Evolutionary conservation across 805 yeast genomes (phyloP).

Genomic region (Candida oleophila): DNA sequence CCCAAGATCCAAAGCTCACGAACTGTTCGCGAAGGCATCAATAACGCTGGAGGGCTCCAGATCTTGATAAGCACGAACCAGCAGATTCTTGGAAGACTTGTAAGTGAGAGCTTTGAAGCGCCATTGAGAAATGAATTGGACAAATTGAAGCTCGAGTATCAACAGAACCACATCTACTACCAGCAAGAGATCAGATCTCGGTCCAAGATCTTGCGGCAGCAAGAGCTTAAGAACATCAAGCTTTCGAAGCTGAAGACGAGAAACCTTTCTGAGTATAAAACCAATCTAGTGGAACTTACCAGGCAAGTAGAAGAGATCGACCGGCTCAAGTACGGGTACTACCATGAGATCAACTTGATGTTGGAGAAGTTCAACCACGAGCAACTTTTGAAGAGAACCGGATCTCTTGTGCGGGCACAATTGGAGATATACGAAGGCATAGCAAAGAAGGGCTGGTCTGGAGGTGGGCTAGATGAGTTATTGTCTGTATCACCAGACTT

Average conservation of each 20-base stretch:
- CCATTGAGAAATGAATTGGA: constrained; percentile 50
- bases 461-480: constrained; percentile 78
- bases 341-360: constrained; percentile 58
- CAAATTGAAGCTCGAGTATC: constrained; percentile 43
- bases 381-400: constrained; percentile 52
- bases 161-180: constrained; percentile 51
- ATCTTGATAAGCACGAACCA: constrained; percentile 76
- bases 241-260: constrained; percentile 60
- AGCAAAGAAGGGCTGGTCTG: constrained; percentile 83
- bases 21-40: constrained; percentile 54
- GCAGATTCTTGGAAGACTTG: constrained; percentile 59
- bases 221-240: constrained; percentile 61
- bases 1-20: constrained; percentile 26
- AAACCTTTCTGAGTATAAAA: constrained; percentile 66
- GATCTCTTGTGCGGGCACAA: constrained; percentile 72
- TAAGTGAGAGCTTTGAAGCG: constrained; percentile 53
- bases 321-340: constrained; percentile 69
- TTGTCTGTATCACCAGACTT: constrained; percentile 61
- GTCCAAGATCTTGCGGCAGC: constrained; percentile 51
- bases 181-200: constrained; percentile 52
- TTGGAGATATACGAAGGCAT: constrained; percentile 78
- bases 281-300: constrained; percentile 65
- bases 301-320: constrained; percentile 79
- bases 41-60: constrained; percentile 75
- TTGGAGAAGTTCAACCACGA: constrained; percentile 59